These are phyloP conservation scores for Linum usitatissimum DNA, from an alignment of 345 rosid species.

Conservation along the genomic window DNA sequence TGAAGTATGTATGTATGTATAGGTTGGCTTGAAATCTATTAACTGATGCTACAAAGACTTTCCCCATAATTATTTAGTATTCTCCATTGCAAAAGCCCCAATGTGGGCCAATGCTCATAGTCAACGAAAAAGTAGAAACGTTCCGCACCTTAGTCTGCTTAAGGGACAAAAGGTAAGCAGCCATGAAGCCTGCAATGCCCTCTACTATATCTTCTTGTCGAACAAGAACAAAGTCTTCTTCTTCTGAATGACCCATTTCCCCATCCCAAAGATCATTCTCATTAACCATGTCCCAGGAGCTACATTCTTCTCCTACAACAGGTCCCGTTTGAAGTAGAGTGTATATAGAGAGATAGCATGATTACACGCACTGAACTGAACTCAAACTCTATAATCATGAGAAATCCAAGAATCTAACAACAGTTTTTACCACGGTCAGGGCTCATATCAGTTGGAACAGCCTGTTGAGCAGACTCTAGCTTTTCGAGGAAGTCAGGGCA, in stretches of 20 bases:
- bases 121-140: not conserved
- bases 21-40: too few species aligned
- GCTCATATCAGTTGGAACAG: slow-evolving; percentile 35
- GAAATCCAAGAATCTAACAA: not conserved
- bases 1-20: too few species aligned
- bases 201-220: slow-evolving; percentile 95
- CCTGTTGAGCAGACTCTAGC: slow-evolving; percentile 49
- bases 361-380: not conserved
- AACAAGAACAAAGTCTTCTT: slow-evolving; percentile 79
- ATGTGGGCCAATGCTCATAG: not conserved
- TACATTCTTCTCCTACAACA: slow-evolving; percentile 51
- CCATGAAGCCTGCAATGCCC: slow-evolving; percentile 89
- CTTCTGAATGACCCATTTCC: slow-evolving; percentile 31
- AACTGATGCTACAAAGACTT: too few species aligned
- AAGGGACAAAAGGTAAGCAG: slow-evolving; percentile 74
- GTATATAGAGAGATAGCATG: too few species aligned
- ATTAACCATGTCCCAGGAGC: slow-evolving; percentile 75
- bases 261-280: slow-evolving; percentile 68
- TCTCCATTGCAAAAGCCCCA: too few species aligned
- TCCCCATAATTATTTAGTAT: too few species aligned
- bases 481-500: slow-evolving; percentile 64
- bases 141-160: slow-evolving; percentile 75
- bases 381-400: not conserved
- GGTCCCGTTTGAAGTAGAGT: slow-evolving; percentile 5
- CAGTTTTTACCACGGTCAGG: not conserved